phyloP scores from a whole-genome alignment of 75 land plant species.

The Pseudotsuga menziesii region DNA sequence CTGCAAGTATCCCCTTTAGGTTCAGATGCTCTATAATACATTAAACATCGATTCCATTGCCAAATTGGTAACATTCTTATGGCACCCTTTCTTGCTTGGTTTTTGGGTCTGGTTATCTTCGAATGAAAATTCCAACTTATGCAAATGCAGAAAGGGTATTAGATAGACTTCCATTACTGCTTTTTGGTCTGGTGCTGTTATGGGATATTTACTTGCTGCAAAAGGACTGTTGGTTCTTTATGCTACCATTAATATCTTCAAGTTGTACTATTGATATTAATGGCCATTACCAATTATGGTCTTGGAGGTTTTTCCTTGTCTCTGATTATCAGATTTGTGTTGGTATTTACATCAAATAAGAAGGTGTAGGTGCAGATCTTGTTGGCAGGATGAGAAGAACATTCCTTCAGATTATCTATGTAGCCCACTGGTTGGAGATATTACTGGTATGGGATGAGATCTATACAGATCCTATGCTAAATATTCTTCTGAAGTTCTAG shows the following conservation, averaged over 20 bases:
- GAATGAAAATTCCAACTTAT: constrained; percentile 34
- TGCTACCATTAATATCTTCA: constrained; percentile 62
- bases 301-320: constrained; percentile 87
- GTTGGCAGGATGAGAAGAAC: neutral
- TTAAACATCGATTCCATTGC: no score
- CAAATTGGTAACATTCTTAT: no score
- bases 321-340: constrained; percentile 79
- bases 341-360: constrained; percentile 86
- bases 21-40: no score
- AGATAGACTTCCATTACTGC: constrained; percentile 30
- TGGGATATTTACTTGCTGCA: constrained; percentile 77
- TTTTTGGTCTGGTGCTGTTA: constrained; percentile 48
- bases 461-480: no score
- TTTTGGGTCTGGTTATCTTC: constrained; percentile 28
- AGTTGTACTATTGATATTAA: constrained; percentile 71
- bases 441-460: no score
- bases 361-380: constrained; percentile 69
- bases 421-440: neutral
- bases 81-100: constrained; percentile 24
- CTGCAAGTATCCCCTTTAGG: no score
- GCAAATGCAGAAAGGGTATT: constrained; percentile 27
- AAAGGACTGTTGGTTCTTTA: constrained; percentile 65
- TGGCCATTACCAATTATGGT: constrained; percentile 86
- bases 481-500: no score
- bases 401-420: neutral